These are phyloP conservation scores for Achaetomiella virescens DNA, from an alignment of 495 filamentous ascomycete species.

Conservation along the genomic window DNA sequence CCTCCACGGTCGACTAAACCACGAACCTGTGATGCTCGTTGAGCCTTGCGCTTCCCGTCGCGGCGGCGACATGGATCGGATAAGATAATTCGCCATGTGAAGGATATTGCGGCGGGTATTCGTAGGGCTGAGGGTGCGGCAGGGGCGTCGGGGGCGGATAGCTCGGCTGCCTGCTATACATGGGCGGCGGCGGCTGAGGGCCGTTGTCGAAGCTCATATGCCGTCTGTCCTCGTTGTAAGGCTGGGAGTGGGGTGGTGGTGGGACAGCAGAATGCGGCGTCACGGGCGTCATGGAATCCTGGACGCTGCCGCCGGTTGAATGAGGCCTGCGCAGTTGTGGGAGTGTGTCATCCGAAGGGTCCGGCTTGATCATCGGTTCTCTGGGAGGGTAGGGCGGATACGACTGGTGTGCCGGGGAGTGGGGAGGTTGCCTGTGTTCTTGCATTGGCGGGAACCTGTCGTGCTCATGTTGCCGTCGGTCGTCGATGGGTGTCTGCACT, in stretches of 20 bases:
- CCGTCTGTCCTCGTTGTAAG: slow-evolving; percentile 38
- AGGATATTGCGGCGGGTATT: slow-evolving; percentile 31
- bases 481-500: slow-evolving; percentile 31
- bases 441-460: slow-evolving; percentile 46
- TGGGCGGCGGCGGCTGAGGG: slow-evolving; percentile 23
- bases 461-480: slow-evolving; percentile 46
- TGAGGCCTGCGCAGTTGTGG: slow-evolving; percentile 40
- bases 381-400: slow-evolving; percentile 33
- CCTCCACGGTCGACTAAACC: not conserved
- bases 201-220: slow-evolving; percentile 44
- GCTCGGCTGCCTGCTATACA: slow-evolving; percentile 38
- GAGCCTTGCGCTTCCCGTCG: slow-evolving; percentile 43
- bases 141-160: slow-evolving; percentile 42
- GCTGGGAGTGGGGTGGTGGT: slow-evolving; percentile 29
- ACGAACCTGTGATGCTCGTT: slow-evolving; percentile 46
- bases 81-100: slow-evolving; percentile 26
- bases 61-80: slow-evolving; percentile 30
- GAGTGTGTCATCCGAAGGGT: slow-evolving; percentile 41
- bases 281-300: slow-evolving; percentile 34
- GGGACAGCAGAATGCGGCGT: slow-evolving; percentile 28
- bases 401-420: slow-evolving; percentile 41
- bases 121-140: slow-evolving; percentile 41
- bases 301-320: slow-evolving; percentile 35
- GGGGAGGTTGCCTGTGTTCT: slow-evolving; percentile 44
- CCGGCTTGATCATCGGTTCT: slow-evolving; percentile 46